Percentiles rank a stretch among this genome's conserved stretches.
Evolutionary conservation across 805 yeast species (phyloP).

Genomic region (Candida awuae): DNA sequence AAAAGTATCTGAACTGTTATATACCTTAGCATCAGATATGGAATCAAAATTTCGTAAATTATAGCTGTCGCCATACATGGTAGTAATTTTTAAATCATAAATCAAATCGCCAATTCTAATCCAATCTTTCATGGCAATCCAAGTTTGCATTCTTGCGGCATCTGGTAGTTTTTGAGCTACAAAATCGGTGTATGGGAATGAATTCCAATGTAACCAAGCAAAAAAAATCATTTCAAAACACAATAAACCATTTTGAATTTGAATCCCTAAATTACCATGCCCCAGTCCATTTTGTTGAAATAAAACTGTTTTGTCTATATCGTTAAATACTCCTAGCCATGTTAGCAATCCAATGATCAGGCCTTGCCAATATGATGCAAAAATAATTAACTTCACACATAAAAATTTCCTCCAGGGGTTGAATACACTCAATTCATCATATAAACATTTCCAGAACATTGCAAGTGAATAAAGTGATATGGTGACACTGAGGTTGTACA

Average conservation of each 20-base stretch:
- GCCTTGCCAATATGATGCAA: slow-evolving; percentile 98
- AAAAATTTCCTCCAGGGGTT: slow-evolving; percentile 89
- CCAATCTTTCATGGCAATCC: slow-evolving; percentile 66
- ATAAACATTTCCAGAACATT: slow-evolving; percentile 87
- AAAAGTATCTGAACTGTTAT: slow-evolving; percentile 34
- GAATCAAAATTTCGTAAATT: slow-evolving; percentile 81
- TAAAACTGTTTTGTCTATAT: slow-evolving; percentile 18
- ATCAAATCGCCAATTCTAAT: slow-evolving; percentile 69
- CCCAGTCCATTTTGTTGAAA: slow-evolving; percentile 20
- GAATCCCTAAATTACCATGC: slow-evolving; percentile 32
- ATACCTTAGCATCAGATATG: slow-evolving; percentile 35
- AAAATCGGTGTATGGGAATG: slow-evolving; percentile 75
- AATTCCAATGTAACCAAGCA: slow-evolving; percentile 80
- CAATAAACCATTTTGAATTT: slow-evolving; percentile 71
- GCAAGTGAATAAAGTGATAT: slow-evolving; percentile 79
- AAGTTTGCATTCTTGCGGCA: slow-evolving; percentile 54
- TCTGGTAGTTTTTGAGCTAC: slow-evolving; percentile 53
- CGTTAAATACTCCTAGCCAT: slow-evolving; percentile 36
- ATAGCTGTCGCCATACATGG: slow-evolving; percentile 61
- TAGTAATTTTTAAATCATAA: slow-evolving; percentile 66
- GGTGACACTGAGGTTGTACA: slow-evolving; percentile 76
- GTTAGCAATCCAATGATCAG: slow-evolving; percentile 47
- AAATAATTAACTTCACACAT: slow-evolving; percentile 87
- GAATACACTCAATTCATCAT: slow-evolving; percentile 65
- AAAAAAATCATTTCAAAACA: slow-evolving; percentile 81